Evolutionary conservation across 106 monocot species (phyloP).

Genomic region (Iris macrosiphon): DNA sequence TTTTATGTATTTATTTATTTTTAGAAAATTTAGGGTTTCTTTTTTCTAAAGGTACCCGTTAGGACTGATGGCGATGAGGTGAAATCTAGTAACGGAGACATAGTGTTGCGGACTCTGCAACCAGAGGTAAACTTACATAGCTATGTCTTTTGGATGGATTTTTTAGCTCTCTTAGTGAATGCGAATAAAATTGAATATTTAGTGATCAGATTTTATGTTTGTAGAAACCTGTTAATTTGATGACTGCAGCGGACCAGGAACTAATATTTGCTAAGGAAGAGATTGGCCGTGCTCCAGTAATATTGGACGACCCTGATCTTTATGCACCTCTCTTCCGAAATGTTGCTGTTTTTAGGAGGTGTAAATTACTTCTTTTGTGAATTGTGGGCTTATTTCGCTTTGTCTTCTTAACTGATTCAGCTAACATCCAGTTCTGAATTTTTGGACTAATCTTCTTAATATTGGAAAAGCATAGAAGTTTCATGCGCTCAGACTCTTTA

Average conservation of each 20-base stretch:
- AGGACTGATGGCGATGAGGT: too few species aligned
- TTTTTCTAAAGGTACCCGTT: too few species aligned
- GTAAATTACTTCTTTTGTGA: too few species aligned
- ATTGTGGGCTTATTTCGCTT: too few species aligned
- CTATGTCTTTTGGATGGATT: not conserved
- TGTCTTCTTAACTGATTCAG: too few species aligned
- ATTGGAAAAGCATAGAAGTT: too few species aligned
- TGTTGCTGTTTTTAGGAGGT: conserved; percentile 43
- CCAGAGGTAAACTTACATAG: conserved; percentile 2
- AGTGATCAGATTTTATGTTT: not conserved
- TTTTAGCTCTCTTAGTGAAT: not conserved
- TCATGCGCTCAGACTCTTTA: too few species aligned
- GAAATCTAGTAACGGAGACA: conserved; percentile 2
- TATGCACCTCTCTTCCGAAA: conserved; percentile 40
- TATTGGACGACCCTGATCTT: conserved; percentile 34
- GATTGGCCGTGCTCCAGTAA: conserved; percentile 17
- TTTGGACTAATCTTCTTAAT: too few species aligned
- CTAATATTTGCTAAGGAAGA: conserved; percentile 44
- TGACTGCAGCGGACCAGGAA: conserved; percentile 22
- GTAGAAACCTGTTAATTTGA: conserved; percentile 14
- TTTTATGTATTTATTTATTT: too few species aligned
- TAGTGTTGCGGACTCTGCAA: conserved; percentile 10
- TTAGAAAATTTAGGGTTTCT: too few species aligned
- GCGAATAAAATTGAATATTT: too few species aligned
- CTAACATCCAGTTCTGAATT: too few species aligned